Evolutionary conservation across 371 early-diverging fungal genomes (phyloP), one percentile per base, ranked within the genome.

Genomic region (Mucor indicus): DNA sequence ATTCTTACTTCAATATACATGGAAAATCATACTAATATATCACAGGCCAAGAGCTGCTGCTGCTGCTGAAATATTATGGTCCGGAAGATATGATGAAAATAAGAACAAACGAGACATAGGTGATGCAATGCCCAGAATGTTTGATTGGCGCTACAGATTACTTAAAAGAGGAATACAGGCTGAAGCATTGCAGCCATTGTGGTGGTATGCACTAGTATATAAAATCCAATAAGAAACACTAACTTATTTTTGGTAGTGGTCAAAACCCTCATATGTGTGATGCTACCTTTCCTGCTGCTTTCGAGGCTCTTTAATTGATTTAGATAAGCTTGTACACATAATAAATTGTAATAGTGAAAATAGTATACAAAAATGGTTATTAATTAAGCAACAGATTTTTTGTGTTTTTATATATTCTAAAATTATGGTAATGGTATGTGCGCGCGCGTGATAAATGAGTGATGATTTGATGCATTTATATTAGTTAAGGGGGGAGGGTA

Each of bases 61-160:
- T 12, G 70, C 75, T 11, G 75, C 87, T 2, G 90, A 90, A 64
- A 64, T 83, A 19, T 64, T 86, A 27, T 91, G 92, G 92, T 83
- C 88, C 8, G 90, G 88, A 15, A 69, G 80, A 52, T 62, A 74
- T 38, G 80, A 83, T 44, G 56, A 69, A 27, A 57, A 67, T 16
- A 83, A 80, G 11, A 54, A 61, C 25, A 69, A 75, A 38, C 79
- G 86, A 24, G 72, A 72, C 13, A 74, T 80, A 13, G 77, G 65
- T 6, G 81, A 83, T 48, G 86, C 84, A 22, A 67, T 81, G 54
- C 72, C 82, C 12, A 80, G 92, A 44, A 75, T 91, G 29, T 77
- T 82, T 51, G 86, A 87, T 44, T 83, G 80, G 81, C 80, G 92
- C 25, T 84, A 80, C 64, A 74, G 89, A 43, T 54, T 91, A 51